phyloP scores from a whole-genome alignment of 305 asterid species.

The Fraxinus latifolia region DNA sequence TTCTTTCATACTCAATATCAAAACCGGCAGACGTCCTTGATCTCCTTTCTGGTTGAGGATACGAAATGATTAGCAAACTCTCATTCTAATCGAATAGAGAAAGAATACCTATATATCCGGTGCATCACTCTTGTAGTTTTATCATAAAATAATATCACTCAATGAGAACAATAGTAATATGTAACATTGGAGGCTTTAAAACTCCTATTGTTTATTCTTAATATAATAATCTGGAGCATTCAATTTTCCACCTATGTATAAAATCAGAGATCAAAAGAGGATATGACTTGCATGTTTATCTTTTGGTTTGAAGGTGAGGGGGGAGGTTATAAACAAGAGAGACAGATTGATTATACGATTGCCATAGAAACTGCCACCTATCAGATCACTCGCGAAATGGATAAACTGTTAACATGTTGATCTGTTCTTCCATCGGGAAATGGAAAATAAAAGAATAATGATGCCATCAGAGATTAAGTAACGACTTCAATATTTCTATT shows the following conservation, averaged over 20 bases:
- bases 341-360: not conserved
- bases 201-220: not conserved
- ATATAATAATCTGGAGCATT: not conserved
- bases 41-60: slow-evolving; percentile 60
- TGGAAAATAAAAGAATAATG: not conserved
- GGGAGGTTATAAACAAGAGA: not conserved
- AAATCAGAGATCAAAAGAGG: not conserved
- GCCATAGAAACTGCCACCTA: not conserved
- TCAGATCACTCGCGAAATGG: not conserved
- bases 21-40: slow-evolving; percentile 84
- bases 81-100: not conserved
- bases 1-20: slow-evolving; percentile 64
- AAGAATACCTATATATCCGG: not conserved
- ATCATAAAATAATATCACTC: not conserved
- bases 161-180: not conserved
- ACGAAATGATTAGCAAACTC: not conserved
- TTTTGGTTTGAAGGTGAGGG: not conserved
- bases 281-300: not conserved
- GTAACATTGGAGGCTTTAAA: not conserved
- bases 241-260: not conserved
- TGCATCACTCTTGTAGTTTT: slow-evolving; percentile 3
- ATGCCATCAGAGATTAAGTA: not conserved
- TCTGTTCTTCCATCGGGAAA: not conserved
- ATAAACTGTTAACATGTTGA: not conserved
- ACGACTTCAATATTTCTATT: not conserved